Evolutionary conservation across 108 stramenopile genomes (phyloP), one percentile per base, ranked within the genome.

Genomic region (Chaetoceros tenuissimus): DNA sequence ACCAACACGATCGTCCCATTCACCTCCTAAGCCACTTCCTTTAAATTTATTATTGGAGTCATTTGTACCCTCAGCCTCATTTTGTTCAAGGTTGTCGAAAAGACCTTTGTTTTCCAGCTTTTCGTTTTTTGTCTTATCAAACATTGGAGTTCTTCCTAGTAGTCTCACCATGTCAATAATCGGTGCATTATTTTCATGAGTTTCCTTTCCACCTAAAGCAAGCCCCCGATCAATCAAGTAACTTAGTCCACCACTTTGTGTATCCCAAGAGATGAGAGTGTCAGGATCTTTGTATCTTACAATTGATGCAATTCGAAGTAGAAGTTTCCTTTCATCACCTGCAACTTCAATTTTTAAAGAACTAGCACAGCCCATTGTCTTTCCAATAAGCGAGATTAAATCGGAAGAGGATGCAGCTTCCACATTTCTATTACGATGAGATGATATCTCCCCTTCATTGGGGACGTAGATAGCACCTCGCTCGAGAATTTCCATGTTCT

Each of bases 1-100:
- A 3, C 91, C 91, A n/a, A 92, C 91, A 5, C 77, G 51, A 7
- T 92, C 91, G 54, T 92, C 91, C 91, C 91, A 92, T 53, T 92
- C 91, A 48, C 53, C 44, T 0, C 91, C 91, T 52, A 92, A 64
- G 10, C 84, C 91, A 77, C 82, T 84, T 17, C 91, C 91, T 45
- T 62, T 60, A 78, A 75, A 92, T 24, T 54, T 29, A 5, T 13
- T 40, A 40, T 5, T 10, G 34, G 8, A 40, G 34, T 13, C 34
- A 0, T 85, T 87, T 24, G 90, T 71, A 28, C 86, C 90, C 43
- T 86, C 90, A 60, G 79, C 85, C 10, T 86, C 91, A 17, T 87
- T 82, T 2, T 85, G 85, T 8, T 88, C 87, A 3, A 72, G 50
- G 8, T 92, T 86, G 54, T 92, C 87, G 87, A 86, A 92, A 53